phyloP scores from a whole-genome alignment of 2,329 filamentous ascomycete species.

The Sporothrix pallida region DNA sequence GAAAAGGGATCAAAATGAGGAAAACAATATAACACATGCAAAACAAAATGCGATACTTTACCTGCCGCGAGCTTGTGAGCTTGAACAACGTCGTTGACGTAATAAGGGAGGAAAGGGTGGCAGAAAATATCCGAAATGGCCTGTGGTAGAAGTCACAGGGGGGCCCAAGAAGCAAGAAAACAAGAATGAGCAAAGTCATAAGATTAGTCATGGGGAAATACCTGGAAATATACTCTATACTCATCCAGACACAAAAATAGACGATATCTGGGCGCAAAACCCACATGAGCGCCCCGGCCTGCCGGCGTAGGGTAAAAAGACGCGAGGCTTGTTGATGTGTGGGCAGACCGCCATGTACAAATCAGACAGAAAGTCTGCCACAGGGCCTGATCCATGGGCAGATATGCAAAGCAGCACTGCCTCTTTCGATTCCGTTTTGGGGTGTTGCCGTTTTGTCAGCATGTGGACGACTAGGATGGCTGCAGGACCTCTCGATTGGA shows the following conservation, averaged over 20 bases:
- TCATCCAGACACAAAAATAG: constrained; percentile 1
- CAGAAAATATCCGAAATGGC: neutral
- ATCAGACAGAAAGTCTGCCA: neutral
- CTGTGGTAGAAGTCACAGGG: neutral
- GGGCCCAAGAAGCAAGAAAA: neutral
- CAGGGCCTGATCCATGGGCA: constrained; percentile 5
- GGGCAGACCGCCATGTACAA: constrained; percentile 1
- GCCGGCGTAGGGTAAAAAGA: neutral
- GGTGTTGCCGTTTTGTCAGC: constrained; percentile 6
- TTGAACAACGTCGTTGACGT: constrained; percentile 2
- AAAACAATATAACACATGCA: neutral
- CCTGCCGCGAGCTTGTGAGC: neutral
- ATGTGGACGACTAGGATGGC: neutral
- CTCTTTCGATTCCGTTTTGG: neutral
- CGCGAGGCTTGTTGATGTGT: neutral
- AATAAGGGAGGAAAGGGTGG: neutral
- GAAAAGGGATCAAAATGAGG: too few relatives aligned
- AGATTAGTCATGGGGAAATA: neutral
- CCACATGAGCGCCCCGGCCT: constrained; percentile 10
- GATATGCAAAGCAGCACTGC: constrained; percentile 11
- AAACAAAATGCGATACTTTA: neutral
- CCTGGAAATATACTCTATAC: neutral
- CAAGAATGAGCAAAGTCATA: constrained; percentile 2
- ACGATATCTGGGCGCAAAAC: neutral
- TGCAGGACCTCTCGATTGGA: constrained; percentile 20